Evolutionary conservation across 441 rosid species (phyloP).

Genomic region (Mallotus repandus): DNA sequence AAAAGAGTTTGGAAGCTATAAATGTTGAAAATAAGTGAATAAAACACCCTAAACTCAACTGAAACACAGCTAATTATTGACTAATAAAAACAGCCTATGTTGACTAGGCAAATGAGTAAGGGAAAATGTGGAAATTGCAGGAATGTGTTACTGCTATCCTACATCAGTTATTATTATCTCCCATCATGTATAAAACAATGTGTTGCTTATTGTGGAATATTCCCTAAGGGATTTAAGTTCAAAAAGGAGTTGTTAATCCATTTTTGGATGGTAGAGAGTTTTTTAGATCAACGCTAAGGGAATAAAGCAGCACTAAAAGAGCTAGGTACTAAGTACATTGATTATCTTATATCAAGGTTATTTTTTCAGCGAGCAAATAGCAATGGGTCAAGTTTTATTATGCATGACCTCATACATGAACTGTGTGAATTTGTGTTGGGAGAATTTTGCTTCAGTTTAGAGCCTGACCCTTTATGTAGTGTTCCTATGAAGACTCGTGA

Average conservation of each 20-base stretch:
- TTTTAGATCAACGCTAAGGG: conserved; percentile 21
- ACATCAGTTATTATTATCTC: conserved; percentile 17
- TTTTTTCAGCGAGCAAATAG: conserved; percentile 21
- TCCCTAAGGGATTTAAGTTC: conserved; percentile 28
- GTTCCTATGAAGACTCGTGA: conserved; percentile 27
- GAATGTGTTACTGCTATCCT: no score
- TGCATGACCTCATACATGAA: conserved; percentile 36
- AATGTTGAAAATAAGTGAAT: no score
- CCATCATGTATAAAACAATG: conserved; percentile 36
- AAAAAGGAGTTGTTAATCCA: conserved; percentile 22
- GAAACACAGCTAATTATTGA: no score
- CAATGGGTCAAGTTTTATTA: conserved; percentile 4
- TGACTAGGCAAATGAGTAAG: no score
- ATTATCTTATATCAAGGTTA: conserved; percentile 29
- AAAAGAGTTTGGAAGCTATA: no score
- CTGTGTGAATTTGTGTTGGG: conserved; percentile 32
- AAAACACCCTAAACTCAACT: no score
- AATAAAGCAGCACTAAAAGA: conserved; percentile 20
- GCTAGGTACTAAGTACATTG: conserved; percentile 22
- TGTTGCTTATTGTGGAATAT: conserved; percentile 36
- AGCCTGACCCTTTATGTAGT: conserved; percentile 7
- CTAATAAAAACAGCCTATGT: no score
- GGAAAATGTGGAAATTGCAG: no score
- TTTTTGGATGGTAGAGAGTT: conserved; percentile 36
- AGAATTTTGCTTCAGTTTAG: conserved; percentile 28